Conservation (phyloP, 768 basidiomycete species). For the Kwoniella shandongensis region DNA sequence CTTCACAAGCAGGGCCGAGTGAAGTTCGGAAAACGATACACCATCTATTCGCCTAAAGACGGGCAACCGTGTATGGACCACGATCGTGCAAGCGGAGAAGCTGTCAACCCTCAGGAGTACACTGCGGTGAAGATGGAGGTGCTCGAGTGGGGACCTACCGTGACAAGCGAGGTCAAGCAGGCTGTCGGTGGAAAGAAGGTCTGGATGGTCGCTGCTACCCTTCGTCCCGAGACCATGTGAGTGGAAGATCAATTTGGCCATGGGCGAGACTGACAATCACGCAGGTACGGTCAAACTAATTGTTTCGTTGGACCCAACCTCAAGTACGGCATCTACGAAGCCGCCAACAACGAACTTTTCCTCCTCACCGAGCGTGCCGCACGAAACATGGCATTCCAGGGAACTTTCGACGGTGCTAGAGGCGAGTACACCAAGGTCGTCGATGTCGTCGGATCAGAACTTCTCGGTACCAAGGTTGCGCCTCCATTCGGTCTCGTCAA, state of each 20-base stretch:
- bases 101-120: conserved; percentile 91
- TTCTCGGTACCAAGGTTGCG: conserved; percentile 85
- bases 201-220: conserved; percentile 89
- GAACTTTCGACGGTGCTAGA: conserved; percentile 65
- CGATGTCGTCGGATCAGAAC: conserved; percentile 72
- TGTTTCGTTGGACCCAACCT: conserved; percentile 89
- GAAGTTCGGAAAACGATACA: conserved; percentile 97
- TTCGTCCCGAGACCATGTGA: conserved; percentile 95
- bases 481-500: conserved; percentile 79
- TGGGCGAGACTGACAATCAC: conserved; percentile 5
- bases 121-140: conserved; percentile 94
- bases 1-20: conserved; percentile 82
- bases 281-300: conserved; percentile 95
- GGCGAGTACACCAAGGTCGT: conserved; percentile 72
- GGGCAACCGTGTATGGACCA: conserved; percentile 99
- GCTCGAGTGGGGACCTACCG: conserved; percentile 72
- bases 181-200: conserved; percentile 78
- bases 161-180: conserved; percentile 64
- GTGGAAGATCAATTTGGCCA: conserved; percentile 33
- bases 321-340: conserved; percentile 89
- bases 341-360: conserved; percentile 68
- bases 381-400: conserved; percentile 98
- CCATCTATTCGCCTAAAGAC: conserved; percentile 97
- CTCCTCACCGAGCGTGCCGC: conserved; percentile 84
- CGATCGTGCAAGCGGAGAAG: conserved; percentile 93